Conservation (phyloP, 306 rosid species). For the Vachellia collinsii region DNA sequence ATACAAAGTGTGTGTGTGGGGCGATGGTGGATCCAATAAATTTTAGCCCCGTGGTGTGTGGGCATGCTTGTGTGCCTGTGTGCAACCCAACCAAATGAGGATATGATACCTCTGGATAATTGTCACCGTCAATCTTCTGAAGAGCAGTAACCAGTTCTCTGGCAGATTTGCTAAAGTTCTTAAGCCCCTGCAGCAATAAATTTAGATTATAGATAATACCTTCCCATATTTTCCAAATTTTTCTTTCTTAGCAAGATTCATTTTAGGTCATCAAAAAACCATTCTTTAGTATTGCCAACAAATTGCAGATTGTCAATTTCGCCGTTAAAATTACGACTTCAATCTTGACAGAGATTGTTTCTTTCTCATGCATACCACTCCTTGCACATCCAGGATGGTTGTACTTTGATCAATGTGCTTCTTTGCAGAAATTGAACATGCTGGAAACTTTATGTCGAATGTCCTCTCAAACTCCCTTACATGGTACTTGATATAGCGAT, state of each 20-base stretch:
- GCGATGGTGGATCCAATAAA: background rate
- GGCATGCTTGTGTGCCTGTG: background rate
- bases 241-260: slow-evolving; percentile 1
- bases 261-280: background rate
- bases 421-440: slow-evolving; percentile 90
- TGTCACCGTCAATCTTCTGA: slow-evolving; percentile 84
- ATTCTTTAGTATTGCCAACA: background rate
- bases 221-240: background rate
- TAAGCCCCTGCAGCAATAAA: slow-evolving; percentile 67
- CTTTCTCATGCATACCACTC: slow-evolving; percentile 72
- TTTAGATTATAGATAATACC: slow-evolving; percentile 9
- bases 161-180: slow-evolving; percentile 81
- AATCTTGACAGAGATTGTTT: slow-evolving; percentile 5
- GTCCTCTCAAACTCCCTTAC: slow-evolving; percentile 88
- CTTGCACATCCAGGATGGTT: slow-evolving; percentile 94
- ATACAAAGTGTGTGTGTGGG: background rate
- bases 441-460: slow-evolving; percentile 72
- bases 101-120: slow-evolving; percentile 79
- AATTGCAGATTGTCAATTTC: background rate
- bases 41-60: background rate
- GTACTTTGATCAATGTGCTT: slow-evolving; percentile 94
- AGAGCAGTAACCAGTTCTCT: slow-evolving; percentile 71
- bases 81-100: slow-evolving; percentile 21
- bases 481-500: slow-evolving; percentile 80
- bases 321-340: background rate